These are phyloP conservation scores for Graphiopsis chlorocephala DNA, from an alignment of 2,329 filamentous ascomycete species.

Conservation along the genomic window DNA sequence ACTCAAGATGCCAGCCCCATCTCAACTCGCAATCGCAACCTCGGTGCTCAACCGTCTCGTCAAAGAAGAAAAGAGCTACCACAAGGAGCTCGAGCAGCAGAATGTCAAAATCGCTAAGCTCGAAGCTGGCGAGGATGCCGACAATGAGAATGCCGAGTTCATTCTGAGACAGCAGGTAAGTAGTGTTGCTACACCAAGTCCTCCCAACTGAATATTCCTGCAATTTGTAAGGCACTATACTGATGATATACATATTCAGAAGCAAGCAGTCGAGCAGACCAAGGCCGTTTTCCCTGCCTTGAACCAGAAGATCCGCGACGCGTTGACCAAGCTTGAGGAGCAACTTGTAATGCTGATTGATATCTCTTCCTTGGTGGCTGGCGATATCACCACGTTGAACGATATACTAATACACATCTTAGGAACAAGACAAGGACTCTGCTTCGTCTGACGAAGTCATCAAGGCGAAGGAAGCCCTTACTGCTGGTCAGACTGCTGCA, in stretches of 20 bases:
- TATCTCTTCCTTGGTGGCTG: not conserved
- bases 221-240: not conserved
- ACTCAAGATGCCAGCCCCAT: conserved; percentile 68
- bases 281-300: conserved; percentile 75
- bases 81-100: conserved; percentile 78
- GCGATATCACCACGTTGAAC: no score
- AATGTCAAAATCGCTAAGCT: conserved; percentile 68
- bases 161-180: conserved; percentile 82
- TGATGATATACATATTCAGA: conserved; percentile 50
- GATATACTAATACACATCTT: not conserved
- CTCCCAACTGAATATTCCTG: not conserved
- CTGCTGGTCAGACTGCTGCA: conserved; percentile 40
- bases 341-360: conserved; percentile 62
- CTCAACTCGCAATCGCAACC: conserved; percentile 74
- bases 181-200: conserved; percentile 4
- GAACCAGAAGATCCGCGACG: conserved; percentile 66
- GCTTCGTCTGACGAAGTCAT: conserved; percentile 43
- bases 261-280: conserved; percentile 81
- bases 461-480: conserved; percentile 44
- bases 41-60: conserved; percentile 77
- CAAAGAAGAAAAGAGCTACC: conserved; percentile 89
- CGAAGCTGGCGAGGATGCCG: conserved; percentile 46
- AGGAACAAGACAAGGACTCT: conserved; percentile 44
- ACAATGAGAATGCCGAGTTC: conserved; percentile 71
- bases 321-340: conserved; percentile 70